Conservation (phyloP, 192 early-diverging fungal species). For the Coemansia sp. region DNA sequence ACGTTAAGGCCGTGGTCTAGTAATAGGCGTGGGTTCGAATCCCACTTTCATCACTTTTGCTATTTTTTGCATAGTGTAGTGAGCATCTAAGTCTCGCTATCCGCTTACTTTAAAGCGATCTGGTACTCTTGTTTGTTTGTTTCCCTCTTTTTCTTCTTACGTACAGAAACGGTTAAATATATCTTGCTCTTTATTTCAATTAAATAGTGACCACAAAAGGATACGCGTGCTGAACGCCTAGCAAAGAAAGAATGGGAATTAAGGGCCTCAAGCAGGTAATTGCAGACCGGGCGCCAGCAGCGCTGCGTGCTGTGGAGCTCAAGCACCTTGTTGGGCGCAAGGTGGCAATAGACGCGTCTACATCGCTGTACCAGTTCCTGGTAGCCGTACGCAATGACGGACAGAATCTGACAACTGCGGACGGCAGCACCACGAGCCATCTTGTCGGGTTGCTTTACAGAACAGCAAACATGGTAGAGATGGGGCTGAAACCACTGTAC, state of each 20-base stretch:
- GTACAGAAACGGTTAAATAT: too few species aligned
- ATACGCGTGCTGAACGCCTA: too few species aligned
- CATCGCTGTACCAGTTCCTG: constrained; percentile 98
- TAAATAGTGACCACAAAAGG: too few species aligned
- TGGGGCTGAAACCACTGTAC: constrained; percentile 94
- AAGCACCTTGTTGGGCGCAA: constrained; percentile 91
- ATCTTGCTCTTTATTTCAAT: too few species aligned
- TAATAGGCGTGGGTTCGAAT: too few species aligned
- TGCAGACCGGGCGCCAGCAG: constrained; percentile 83
- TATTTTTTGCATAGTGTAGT: too few species aligned
- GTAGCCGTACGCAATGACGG: constrained; percentile 95
- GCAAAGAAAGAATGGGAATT: constrained; percentile 65
- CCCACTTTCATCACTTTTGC: too few species aligned
- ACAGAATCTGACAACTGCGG: constrained; percentile 82
- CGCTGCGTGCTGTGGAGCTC: constrained; percentile 81
- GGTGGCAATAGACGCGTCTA: constrained; percentile 97
- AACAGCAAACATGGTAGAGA: constrained; percentile 95
- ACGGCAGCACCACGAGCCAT: constrained; percentile 95
- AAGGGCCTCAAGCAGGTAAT: constrained; percentile 91
- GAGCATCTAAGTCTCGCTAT: too few species aligned
- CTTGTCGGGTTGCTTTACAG: constrained; percentile 97
- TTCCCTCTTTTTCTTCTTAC: too few species aligned
- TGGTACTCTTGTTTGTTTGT: too few species aligned
- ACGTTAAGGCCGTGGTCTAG: too few species aligned
- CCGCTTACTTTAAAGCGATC: too few species aligned